Conservation (phyloP, 768 basidiomycete genomes). For the Mrakia frigida region DNA sequence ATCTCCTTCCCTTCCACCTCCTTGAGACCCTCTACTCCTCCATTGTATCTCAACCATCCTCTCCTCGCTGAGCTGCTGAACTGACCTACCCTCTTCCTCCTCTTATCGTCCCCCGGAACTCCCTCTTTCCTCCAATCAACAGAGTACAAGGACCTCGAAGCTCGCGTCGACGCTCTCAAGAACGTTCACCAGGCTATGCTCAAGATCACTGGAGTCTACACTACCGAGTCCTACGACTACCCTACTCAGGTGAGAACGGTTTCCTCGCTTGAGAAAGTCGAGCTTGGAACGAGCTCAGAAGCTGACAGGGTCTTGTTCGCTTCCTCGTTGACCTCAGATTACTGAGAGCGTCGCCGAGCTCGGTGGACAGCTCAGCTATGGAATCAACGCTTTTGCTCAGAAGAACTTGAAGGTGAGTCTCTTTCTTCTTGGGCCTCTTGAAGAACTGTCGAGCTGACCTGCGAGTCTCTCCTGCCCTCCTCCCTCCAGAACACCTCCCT, state of each 20-base stretch:
- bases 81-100: too few species aligned
- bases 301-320: background rate
- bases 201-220: constrained; percentile 84
- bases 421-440: too few species aligned
- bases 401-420: constrained; percentile 45
- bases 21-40: too few species aligned
- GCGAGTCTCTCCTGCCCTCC: background rate
- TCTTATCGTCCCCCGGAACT: too few species aligned
- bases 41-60: too few species aligned
- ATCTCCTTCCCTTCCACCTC: too few species aligned
- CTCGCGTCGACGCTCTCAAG: constrained; percentile 85
- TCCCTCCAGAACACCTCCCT: constrained; percentile 62
- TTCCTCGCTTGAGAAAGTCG: background rate
- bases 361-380: constrained; percentile 39
- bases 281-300: background rate
- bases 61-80: constrained; percentile 14
- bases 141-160: constrained; percentile 96
- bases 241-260: constrained; percentile 32
- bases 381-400: constrained; percentile 43
- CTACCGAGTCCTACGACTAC: constrained; percentile 75
- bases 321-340: constrained; percentile 52
- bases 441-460: background rate
- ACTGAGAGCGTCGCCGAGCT: constrained; percentile 42
- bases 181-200: constrained; percentile 68
- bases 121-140: constrained; percentile 33